Evolutionary conservation across 2,329 filamentous ascomycete species (phyloP).

Genomic region (Karstenula rhodostoma): DNA sequence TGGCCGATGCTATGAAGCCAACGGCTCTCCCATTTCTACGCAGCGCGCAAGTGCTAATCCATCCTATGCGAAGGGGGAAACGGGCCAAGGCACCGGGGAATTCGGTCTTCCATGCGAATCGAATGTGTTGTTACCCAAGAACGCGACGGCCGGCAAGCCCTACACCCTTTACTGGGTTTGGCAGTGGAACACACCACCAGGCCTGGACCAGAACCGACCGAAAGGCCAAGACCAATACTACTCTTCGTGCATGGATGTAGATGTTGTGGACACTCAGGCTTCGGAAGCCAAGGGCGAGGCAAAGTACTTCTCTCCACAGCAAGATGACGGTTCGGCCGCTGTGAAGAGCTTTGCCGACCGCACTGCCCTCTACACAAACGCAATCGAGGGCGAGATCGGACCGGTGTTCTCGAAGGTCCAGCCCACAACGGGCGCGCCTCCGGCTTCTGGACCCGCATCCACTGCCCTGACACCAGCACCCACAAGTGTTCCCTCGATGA

Average conservation of each 20-base stretch:
- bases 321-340: constrained; percentile 53
- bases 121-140: constrained; percentile 76
- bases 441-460: constrained; percentile 12
- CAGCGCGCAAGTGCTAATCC: constrained; percentile 66
- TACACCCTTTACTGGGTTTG: constrained; percentile 96
- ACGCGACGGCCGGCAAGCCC: constrained; percentile 67
- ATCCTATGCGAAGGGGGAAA: constrained; percentile 61
- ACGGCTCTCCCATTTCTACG: constrained; percentile 64
- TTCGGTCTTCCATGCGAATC: constrained; percentile 80
- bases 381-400: constrained; percentile 38
- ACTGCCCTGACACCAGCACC: background rate
- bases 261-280: constrained; percentile 49
- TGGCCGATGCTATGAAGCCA: constrained; percentile 85
- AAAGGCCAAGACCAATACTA: constrained; percentile 60
- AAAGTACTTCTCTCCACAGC: constrained; percentile 42
- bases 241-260: constrained; percentile 65
- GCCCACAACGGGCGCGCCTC: constrained; percentile 16
- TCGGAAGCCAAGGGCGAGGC: constrained; percentile 21
- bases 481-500: constrained; percentile 12
- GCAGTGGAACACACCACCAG: constrained; percentile 71
- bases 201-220: constrained; percentile 1
- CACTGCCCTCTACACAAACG: constrained; percentile 48
- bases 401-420: constrained; percentile 29
- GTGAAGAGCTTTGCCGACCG: constrained; percentile 51
- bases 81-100: constrained; percentile 37